A percentile compares a stretch with the other conserved stretches of the same genome.
Conservation (phyloP, 2,329 filamentous ascomycete species). For the Coccinonectria pachysandricola region DNA sequence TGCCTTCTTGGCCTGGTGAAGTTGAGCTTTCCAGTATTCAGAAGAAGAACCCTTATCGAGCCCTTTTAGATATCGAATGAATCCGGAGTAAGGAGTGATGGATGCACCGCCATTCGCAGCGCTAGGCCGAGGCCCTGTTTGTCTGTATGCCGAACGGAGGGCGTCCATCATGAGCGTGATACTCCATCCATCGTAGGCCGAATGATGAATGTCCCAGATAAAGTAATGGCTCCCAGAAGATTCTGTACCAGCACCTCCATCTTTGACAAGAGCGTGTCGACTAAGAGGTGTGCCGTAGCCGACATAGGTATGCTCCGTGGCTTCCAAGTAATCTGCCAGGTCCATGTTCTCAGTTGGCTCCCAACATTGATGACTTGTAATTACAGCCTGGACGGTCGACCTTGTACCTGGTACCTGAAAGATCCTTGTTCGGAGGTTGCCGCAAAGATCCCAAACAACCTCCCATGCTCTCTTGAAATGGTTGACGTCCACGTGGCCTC, state of each 20-base stretch:
- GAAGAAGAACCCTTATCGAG: slow-evolving; percentile 1
- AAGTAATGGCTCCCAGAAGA: not conserved
- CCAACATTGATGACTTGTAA: not conserved
- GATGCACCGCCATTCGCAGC: too few species aligned
- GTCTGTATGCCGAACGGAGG: not conserved
- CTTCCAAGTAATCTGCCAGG: too few species aligned
- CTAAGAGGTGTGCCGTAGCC: slow-evolving; percentile 1
- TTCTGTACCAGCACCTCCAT: too few species aligned
- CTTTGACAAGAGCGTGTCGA: slow-evolving; percentile 1
- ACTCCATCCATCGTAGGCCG: slow-evolving; percentile 2
- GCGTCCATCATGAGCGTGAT: slow-evolving; percentile 1
- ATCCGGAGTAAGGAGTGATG: slow-evolving; percentile 2
- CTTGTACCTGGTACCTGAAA: not conserved
- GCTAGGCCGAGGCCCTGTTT: too few species aligned
- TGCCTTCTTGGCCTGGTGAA: slow-evolving; percentile 1
- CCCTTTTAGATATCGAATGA: slow-evolving; percentile 1
- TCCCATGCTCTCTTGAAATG: slow-evolving; percentile 1
- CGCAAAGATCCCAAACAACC: not conserved
- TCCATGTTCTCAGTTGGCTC: not conserved
- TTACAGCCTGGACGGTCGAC: slow-evolving; percentile 1
- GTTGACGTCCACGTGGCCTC: not conserved
- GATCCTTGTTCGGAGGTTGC: slow-evolving; percentile 2
- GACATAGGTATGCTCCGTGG: slow-evolving; percentile 1
- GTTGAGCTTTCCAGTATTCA: slow-evolving; percentile 1
- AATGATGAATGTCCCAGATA: slow-evolving; percentile 1